Conservation (phyloP, 106 monocot genomes). For the Amphibolis antarctica region DNA sequence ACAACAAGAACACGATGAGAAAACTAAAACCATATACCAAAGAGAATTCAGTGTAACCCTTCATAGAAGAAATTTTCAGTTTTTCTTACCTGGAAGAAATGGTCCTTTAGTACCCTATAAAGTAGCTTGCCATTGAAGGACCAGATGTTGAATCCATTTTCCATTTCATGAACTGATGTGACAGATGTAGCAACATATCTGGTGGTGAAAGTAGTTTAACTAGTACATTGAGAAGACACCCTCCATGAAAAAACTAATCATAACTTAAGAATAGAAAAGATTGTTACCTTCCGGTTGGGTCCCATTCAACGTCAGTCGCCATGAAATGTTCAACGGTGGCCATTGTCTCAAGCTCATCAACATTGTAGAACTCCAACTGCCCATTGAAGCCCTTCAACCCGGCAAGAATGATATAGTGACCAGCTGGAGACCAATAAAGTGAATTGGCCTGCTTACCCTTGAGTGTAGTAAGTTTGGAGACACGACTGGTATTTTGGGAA, state of each 20-base stretch:
- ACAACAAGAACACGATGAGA: neutral
- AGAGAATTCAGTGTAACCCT: neutral
- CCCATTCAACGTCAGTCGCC: slow-evolving; percentile 94
- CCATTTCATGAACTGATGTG: slow-evolving; percentile 92
- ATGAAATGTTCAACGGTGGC: slow-evolving; percentile 84
- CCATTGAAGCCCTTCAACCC: slow-evolving; percentile 91
- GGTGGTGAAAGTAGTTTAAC: neutral
- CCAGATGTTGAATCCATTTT: slow-evolving; percentile 92
- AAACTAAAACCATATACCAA: neutral
- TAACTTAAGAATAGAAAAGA: neutral
- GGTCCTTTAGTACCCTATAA: slow-evolving; percentile 69
- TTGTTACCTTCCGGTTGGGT: slow-evolving; percentile 74
- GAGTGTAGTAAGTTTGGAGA: slow-evolving; percentile 80
- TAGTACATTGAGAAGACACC: neutral
- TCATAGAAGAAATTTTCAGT: neutral
- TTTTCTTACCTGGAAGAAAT: slow-evolving; percentile 65
- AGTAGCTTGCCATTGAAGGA: slow-evolving; percentile 82
- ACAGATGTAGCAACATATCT: slow-evolving; percentile 80
- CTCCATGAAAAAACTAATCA: neutral
- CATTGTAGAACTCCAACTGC: slow-evolving; percentile 89
- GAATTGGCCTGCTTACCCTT: slow-evolving; percentile 90
- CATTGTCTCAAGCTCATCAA: slow-evolving; percentile 94
- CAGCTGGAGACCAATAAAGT: slow-evolving; percentile 85
- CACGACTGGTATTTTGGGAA: slow-evolving; percentile 41
- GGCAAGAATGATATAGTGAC: slow-evolving; percentile 65